Evolutionary conservation across 345 rosid species (phyloP).

Genomic region (Clausena lansium): DNA sequence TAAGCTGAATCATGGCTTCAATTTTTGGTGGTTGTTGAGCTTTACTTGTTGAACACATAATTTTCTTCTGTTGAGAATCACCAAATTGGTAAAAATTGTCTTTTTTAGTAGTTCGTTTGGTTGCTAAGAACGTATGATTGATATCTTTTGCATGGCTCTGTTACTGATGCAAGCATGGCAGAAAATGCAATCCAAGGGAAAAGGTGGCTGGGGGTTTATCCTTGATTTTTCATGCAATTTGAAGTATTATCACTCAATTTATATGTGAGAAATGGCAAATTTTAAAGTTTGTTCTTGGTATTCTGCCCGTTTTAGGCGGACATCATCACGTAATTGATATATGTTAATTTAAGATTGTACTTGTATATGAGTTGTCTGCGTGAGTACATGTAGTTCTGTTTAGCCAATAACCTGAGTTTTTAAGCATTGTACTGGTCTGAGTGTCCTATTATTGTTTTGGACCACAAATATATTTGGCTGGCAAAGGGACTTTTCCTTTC

Average conservation of each 20-base stretch:
- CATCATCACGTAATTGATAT: neutral
- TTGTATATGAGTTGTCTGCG: neutral
- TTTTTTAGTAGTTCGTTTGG: no score
- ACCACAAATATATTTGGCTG: neutral
- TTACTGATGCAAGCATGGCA: neutral
- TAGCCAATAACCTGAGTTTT: neutral
- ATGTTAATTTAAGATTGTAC: neutral
- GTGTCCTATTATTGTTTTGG: neutral
- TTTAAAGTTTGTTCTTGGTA: neutral
- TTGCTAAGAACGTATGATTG: neutral
- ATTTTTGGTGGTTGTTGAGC: neutral
- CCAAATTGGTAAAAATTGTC: neutral
- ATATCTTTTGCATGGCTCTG: neutral
- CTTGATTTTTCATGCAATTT: neutral
- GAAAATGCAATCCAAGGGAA: neutral
- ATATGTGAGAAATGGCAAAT: no score
- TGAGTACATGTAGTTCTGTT: neutral
- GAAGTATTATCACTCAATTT: no score
- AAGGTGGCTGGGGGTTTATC: neutral
- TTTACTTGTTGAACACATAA: neutral
- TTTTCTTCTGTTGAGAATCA: neutral
- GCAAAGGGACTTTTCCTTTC: no score
- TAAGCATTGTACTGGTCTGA: neutral
- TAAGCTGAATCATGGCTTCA: no score
- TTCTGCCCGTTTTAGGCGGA: neutral